Evolutionary conservation across 257 asterid species (phyloP).

Genomic region (Solanum gracilifrons): DNA sequence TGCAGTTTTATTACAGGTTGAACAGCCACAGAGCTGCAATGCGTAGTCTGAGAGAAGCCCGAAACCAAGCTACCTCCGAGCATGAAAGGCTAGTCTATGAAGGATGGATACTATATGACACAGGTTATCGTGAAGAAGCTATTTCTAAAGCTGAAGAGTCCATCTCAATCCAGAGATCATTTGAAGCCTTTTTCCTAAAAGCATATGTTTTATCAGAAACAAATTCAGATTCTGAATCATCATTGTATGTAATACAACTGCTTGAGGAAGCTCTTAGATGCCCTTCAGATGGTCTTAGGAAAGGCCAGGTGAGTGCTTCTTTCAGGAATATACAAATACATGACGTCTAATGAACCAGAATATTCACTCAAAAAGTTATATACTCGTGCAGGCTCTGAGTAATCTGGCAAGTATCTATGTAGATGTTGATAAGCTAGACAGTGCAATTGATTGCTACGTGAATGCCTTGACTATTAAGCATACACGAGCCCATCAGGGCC

Average conservation of each 20-base stretch:
- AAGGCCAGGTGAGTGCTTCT: slow-evolving; percentile 72
- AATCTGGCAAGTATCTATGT: slow-evolving; percentile 79
- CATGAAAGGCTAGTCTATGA: slow-evolving; percentile 87
- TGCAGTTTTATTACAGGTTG: slow-evolving; percentile 33
- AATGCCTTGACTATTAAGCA: slow-evolving; percentile 88
- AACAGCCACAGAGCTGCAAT: slow-evolving; percentile 93
- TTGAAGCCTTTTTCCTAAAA: slow-evolving; percentile 89
- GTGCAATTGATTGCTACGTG: slow-evolving; percentile 74
- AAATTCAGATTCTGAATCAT: slow-evolving; percentile 56
- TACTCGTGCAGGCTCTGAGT: slow-evolving; percentile 68
- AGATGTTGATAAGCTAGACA: slow-evolving; percentile 72
- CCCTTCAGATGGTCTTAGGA: slow-evolving; percentile 97
- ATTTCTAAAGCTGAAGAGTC: slow-evolving; percentile 86
- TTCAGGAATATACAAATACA: neutral
- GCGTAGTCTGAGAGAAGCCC: slow-evolving; percentile 89
- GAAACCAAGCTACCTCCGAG: slow-evolving; percentile 69
- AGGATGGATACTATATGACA: slow-evolving; percentile 97
- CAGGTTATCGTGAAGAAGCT: slow-evolving; percentile 82
- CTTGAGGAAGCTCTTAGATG: slow-evolving; percentile 97
- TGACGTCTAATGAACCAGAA: neutral
- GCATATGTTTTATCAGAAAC: slow-evolving; percentile 83
- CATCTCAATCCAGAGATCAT: slow-evolving; percentile 73
- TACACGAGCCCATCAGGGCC: slow-evolving; percentile 93
- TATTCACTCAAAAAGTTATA: neutral
- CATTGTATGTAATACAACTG: slow-evolving; percentile 61